These are phyloP conservation scores for Pseudevernia furfuracea DNA, from an alignment of 495 filamentous ascomycete species.

Conservation along the genomic window DNA sequence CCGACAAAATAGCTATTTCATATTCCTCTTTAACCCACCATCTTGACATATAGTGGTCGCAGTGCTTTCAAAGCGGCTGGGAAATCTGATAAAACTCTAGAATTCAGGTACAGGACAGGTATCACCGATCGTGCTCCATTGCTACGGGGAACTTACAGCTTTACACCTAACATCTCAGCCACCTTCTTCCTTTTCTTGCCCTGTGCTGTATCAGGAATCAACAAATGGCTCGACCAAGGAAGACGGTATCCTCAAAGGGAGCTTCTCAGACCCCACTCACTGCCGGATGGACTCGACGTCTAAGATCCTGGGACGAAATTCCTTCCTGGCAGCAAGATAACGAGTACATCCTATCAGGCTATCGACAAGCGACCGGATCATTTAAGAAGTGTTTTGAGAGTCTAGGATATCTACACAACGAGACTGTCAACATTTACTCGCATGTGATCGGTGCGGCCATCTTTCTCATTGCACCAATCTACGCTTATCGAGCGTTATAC, in stretches of 20 bases:
- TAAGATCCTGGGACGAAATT: slow-evolving; percentile 13
- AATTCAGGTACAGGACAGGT: neutral
- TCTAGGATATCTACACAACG: slow-evolving; percentile 26
- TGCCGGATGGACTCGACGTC: neutral
- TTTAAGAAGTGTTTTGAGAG: slow-evolving; percentile 20
- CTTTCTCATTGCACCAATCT: slow-evolving; percentile 36
- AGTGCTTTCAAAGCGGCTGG: neutral
- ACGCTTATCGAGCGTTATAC: slow-evolving; percentile 31
- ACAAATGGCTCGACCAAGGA: slow-evolving; percentile 3
- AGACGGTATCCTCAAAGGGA: neutral
- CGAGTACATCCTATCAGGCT: slow-evolving; percentile 26
- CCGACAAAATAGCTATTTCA: neutral
- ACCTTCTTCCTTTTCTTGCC: neutral
- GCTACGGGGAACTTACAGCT: neutral
- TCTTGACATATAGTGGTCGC: neutral
- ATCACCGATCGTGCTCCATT: neutral
- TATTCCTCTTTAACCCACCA: neutral
- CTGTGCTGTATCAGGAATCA: neutral
- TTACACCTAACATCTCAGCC: neutral
- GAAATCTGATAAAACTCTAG: neutral
- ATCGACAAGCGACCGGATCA: slow-evolving; percentile 23
- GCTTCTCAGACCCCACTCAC: neutral
- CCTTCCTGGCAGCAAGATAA: slow-evolving; percentile 25
- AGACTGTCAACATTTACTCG: slow-evolving; percentile 42
- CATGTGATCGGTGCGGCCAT: slow-evolving; percentile 43